These are phyloP conservation scores for Monosporozyma aerobia DNA, from an alignment of 805 yeast species.

Conservation along the genomic window DNA sequence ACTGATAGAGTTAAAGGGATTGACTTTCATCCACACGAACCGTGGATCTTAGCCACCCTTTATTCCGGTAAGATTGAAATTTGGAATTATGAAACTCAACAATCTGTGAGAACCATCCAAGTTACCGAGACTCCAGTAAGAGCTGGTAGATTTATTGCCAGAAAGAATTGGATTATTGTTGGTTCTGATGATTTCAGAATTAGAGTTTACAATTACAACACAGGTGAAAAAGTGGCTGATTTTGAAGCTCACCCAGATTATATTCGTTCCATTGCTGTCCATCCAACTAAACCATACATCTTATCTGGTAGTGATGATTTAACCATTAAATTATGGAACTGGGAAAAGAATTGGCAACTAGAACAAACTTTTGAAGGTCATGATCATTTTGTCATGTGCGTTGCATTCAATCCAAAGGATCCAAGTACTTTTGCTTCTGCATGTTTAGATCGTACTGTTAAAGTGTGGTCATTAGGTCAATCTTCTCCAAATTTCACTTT, in stretches of 20 bases:
- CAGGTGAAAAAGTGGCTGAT: constrained; percentile 88
- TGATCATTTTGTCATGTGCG: constrained; percentile 87
- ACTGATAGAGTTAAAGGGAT: constrained; percentile 96
- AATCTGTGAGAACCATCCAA: constrained; percentile 80
- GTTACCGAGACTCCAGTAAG: constrained; percentile 95
- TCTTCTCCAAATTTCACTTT: constrained; percentile 84
- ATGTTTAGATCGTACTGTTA: constrained; percentile 91
- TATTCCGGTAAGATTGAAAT: constrained; percentile 80
- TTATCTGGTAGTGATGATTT: constrained; percentile 88
- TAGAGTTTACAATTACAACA: constrained; percentile 88
- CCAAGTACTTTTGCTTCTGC: constrained; percentile 97
- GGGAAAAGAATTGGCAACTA: constrained; percentile 89
- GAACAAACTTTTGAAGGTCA: constrained; percentile 94
- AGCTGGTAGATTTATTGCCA: constrained; percentile 88
- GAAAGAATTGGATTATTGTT: constrained; percentile 94
- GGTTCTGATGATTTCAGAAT: constrained; percentile 95
- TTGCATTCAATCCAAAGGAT: constrained; percentile 95
- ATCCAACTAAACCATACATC: constrained; percentile 84
- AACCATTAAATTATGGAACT: constrained; percentile 89
- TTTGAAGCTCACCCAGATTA: constrained; percentile 98
- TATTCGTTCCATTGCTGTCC: constrained; percentile 86
- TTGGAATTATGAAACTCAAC: constrained; percentile 81
- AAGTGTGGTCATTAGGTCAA: constrained; percentile 91
- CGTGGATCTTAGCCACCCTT: constrained; percentile 89
- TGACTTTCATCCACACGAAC: constrained; percentile 96